Evolutionary conservation across 257 asterid species (phyloP), one percentile per base, ranked within the genome.

Genomic region (Scutellaria galericulata): DNA sequence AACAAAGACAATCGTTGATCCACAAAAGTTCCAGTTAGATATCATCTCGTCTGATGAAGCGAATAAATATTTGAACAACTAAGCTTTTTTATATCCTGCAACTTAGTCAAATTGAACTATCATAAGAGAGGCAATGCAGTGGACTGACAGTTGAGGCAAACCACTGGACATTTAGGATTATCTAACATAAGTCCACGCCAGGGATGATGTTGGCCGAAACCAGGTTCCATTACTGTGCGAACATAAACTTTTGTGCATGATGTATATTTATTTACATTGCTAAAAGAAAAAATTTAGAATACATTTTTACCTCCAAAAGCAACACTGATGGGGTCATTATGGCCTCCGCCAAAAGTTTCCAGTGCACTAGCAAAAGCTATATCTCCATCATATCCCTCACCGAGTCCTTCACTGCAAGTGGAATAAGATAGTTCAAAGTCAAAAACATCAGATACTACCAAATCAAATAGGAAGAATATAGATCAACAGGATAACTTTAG

Each of bases 341-440:
- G 99, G 35, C 98, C 99, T 71, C 99, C 99, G 53, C 99, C 98
- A 79, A 95, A 95, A 42, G 84, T 92, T 87, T 95, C 99, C 55
- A 92, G 84, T 10, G 95, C 92, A 76, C 96, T 89, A 13, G 98
- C 98, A 74, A 95, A 95, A 78, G 96, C 98, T 79, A 95, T 92
- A 78, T 95, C 99, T 70, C 94, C 96, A 80, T 95, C 99, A 77
- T 95, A 95, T 77, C 88, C 98, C 89, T 95, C 99, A 70, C 99
- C 99, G 41, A 95, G 97, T 74, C 98, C 99, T 84, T 92, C 99
- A 66, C 99, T 95, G 91, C 71, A 78, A 70, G 61, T 62, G 65
- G 59, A 72, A 77, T 71, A 79, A 74, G 67, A 73, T 31, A 27
- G 41, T 44, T 22, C 35, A 78, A 66, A 20, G 39, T 62, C 54